phyloP scores from a whole-genome alignment of 1,284 basidiomycete genomes.

The Boletellus deceptivus region DNA sequence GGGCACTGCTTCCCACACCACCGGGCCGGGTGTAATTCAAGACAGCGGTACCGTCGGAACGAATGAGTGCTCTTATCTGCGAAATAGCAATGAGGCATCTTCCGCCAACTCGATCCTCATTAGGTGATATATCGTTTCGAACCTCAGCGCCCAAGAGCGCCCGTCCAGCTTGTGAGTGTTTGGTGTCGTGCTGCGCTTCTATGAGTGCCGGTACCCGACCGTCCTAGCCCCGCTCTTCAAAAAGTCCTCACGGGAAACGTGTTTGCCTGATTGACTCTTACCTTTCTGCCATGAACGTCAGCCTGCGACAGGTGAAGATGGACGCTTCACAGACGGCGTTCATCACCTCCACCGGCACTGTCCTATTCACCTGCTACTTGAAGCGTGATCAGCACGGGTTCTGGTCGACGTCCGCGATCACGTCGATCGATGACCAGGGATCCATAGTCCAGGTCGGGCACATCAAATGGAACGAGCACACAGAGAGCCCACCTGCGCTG shows the following conservation, averaged over 20 bases:
- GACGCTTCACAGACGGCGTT: conserved; percentile 15
- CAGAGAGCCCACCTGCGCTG: conserved; percentile 1
- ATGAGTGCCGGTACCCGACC: background rate
- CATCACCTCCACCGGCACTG: conserved; percentile 16
- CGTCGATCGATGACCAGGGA: conserved; percentile 13
- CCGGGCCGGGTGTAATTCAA: too few relatives aligned
- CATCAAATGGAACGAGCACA: conserved; percentile 18
- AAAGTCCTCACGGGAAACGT: background rate
- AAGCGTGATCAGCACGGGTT: conserved; percentile 1
- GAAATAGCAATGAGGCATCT: too few relatives aligned
- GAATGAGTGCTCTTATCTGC: too few relatives aligned
- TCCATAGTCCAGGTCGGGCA: conserved; percentile 5
- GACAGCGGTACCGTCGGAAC: too few relatives aligned
- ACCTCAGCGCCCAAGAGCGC: too few relatives aligned
- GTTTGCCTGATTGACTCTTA: background rate
- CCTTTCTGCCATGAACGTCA: conserved; percentile 16
- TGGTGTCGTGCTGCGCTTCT: background rate
- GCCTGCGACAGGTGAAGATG: conserved; percentile 15
- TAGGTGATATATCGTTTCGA: too few relatives aligned
- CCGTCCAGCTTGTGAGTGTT: too few relatives aligned
- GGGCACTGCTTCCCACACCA: background rate
- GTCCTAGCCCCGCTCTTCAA: background rate
- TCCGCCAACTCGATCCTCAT: too few relatives aligned
- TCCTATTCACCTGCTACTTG: conserved; percentile 15
- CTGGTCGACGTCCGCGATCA: conserved; percentile 9